Conservation (phyloP, 805 yeast species). For the Candida alai region DNA sequence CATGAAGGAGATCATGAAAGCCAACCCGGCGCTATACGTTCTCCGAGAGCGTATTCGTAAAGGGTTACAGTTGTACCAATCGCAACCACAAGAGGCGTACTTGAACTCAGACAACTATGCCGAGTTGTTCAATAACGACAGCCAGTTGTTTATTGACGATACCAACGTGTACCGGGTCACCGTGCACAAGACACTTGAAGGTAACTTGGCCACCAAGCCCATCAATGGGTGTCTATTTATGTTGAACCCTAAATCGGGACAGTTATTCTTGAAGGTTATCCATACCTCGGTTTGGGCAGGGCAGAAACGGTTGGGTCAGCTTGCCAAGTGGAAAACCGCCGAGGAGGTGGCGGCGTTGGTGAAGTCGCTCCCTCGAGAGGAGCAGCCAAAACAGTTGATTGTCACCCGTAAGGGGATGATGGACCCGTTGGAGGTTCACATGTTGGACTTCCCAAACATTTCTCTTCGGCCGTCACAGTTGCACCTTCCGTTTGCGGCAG, state of each 20-base stretch:
- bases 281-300: constrained; percentile 98
- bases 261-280: constrained; percentile 79
- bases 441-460: constrained; percentile 93
- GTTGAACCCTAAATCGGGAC: constrained; percentile 88
- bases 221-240: constrained; percentile 91
- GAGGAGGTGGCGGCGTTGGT: constrained; percentile 93
- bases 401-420: constrained; percentile 86
- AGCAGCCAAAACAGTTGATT: constrained; percentile 90
- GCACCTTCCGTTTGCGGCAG: constrained; percentile 83
- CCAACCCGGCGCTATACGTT: constrained; percentile 89
- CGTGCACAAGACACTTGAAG: constrained; percentile 87
- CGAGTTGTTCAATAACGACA: constrained; percentile 80
- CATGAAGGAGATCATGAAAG: constrained; percentile 89
- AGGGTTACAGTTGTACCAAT: constrained; percentile 88
- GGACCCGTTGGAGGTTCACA: constrained; percentile 94
- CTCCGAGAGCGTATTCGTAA: constrained; percentile 90
- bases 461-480: constrained; percentile 86
- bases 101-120: constrained; percentile 86
- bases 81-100: constrained; percentile 90
- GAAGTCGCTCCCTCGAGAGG: constrained; percentile 85
- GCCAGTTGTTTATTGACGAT: constrained; percentile 86
- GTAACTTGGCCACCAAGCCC: constrained; percentile 88
- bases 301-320: constrained; percentile 85
- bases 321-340: constrained; percentile 97
- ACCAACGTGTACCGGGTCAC: constrained; percentile 91